Evolutionary conservation across 2,329 filamentous ascomycete species (phyloP), one percentile per base, ranked within the genome.

Genomic region (Aulographum hederae): DNA sequence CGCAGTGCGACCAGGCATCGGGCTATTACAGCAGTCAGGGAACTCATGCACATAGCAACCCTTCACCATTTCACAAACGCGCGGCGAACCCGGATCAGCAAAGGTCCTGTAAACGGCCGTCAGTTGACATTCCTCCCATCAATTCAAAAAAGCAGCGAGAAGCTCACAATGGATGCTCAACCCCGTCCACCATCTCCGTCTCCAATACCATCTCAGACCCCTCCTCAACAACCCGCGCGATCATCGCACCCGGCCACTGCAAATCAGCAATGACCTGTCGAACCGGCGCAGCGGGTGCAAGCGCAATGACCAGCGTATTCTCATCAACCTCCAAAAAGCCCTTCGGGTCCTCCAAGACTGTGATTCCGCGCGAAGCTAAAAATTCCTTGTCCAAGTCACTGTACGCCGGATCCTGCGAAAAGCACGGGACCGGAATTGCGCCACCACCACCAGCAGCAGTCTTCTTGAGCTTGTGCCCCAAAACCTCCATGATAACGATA

Each of bases 201-300:
- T n/a, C n/a, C n/a, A n/a, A n/a, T n/a, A n/a, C n/a, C n/a, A n/a
- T n/a, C n/a, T n/a, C n/a, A n/a, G n/a, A n/a, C n/a, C n/a, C n/a
- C n/a, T n/a, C n/a, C n/a, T n/a, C n/a, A n/a, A n/a, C n/a, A n/a
- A n/a, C n/a, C n/a, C n/a, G n/a, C n/a, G n/a, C n/a, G n/a, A 53
- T 41, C 33, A 54, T 45, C 0, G 42, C 43, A 2, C 38, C 44
- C 2, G 52, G 52, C 2, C 46, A 43, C 2, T 47, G 45, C 8
- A 52, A 39, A 38, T 57, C 54, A n/a, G 49, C 46, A 21, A 58
- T 41, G 16, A 57, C 47, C 36, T 57, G 48, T 30, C 50, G 52
- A 4, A 55, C 42, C 1, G 54, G 49, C 0, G 51, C 42, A 26
- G 48, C 43, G 2, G 50, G 37, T 20, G 43, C 46, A 6, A 47